Base-by-base conservation (phyloP, 139 green algal genomes). In the Haematococcus lacustris region DNA sequence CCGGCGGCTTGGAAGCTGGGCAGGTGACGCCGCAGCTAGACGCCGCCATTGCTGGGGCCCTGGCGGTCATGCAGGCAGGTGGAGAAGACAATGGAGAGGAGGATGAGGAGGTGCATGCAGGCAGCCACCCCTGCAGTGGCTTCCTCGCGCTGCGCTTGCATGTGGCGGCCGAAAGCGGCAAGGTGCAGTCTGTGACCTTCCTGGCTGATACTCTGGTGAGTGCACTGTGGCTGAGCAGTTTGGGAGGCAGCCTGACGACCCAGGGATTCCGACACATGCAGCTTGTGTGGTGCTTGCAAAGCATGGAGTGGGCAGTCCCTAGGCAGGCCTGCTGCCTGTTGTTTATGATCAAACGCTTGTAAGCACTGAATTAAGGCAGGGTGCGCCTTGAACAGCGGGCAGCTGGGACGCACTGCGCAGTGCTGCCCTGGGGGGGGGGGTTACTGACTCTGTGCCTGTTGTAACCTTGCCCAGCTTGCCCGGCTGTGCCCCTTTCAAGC, bases 1-100 rank as follows among this genome's bases (percentile, higher is more conserved):
- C 71, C 5, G 87, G 88, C 6, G 69, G 71, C 0, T 67, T 92
- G 66, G 60, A 72, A 1, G 66, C 83, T n/a, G 83, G 79, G 25
- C 78, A 80, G 25, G 85, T 78, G 0, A 26, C 53, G 21, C 53
- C 53, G 53, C 23, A 23, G 21, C 53, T 64, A 26, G 33, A 64
- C 53, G 53, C 30, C 23, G 53, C 53, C 13, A 23, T 64, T 9
- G 26, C 21, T 34, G 53, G 53, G 21, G 53, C 53, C 53, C 30
- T 64, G 9, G 53, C 30, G 21, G 30, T 4, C 53, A 30, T 64
- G 9, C 53, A 64, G 53, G 43, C 9, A 17, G 43, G 43, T 9
- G 9, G 17, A 28, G 43, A 17, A 17, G 43, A 9, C 9, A 17
- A 9, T 53, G 43, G 43, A 17, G 43, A 53, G 43, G 43, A 53